Base-by-base conservation (phyloP, 2,329 filamentous ascomycete species). In the Aspergillaceae sp. region DNA sequence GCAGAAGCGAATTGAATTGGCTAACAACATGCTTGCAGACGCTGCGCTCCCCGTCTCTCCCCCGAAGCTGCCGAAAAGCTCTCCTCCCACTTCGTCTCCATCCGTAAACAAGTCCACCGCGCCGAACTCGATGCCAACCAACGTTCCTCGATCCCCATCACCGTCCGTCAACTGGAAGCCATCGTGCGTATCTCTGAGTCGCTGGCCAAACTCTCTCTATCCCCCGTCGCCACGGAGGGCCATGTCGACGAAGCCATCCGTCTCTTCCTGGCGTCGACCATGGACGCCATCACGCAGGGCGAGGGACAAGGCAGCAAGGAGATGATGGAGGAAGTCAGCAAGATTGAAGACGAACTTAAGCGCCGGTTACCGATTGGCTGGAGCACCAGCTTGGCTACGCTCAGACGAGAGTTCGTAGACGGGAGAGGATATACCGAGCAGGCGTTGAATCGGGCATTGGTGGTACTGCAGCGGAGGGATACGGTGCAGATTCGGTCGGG, bases 201-300 rank as follows among this genome's bases (percentile, higher is more conserved):
- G 0, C 79, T 98, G 2, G 92, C 92, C 47, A 98, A 98, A 67
- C 75, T 98, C 38, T 83, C 85, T 0, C 78, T 98, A 6, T 87
- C 86, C 0, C 84, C 90, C 3, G 77, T 96, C 37, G 92, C 91
- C 2, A 90, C 86, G 0, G 91, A 96, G 66, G 76, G 81, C 41
- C 92, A 98, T 61, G 92, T 98, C 44, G 91, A 98, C 61, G 92
- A 98, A 71, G 92, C 92, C 2, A 98, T 98, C 59, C 84, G 92
- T 0, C 78, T 98, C 10, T 98, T 98, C 82, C 74, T 98, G 29
- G 92, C 90, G 54, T 90, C 84, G 3, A 98, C 92, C 47, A 97
- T 98, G 92, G 91, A 98, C 61, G 92, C 92, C 5, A 89, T 97
- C 47, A 91, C 87, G 49, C 88, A 94, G 59, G 91, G 90, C 49